Base-by-base conservation (phyloP, 139 green algal species). In the Chlorella sp. region DNA sequence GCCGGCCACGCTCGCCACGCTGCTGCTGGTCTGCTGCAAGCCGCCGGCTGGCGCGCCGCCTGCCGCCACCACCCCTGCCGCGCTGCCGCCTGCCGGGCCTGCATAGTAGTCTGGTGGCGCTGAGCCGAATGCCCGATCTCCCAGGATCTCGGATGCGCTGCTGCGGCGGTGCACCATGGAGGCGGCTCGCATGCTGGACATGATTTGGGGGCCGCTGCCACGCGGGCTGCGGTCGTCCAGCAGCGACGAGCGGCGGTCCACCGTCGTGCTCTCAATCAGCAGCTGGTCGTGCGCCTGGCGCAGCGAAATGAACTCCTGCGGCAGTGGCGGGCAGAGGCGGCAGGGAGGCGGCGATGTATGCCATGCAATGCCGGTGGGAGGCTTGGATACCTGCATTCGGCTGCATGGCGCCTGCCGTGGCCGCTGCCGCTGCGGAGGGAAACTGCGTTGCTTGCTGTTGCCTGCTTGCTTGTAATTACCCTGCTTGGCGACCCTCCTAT, bases 291-390 rank as follows among this genome's bases (percentile, higher is more conserved):
- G 44, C 19, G 64, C 79, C 44, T 84, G 79, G 17, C 64, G 41
- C 62, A 76, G 79, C 0, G 79, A 65, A 32, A 84, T 84, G 64
- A 76, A 84, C 64, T 84, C 79, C 79, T 84, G 64, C 79, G 19
- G 28, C 17, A 0, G 11, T 3, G n/a, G 8, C 26, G 26, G 28
- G 43, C 28, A 11, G 44, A 17, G 11, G 72, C n/a, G 16, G 67
- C 14, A 41, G 1, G 24, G 41, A 38, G 70, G 16, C 6, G 26
- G n/a, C 0, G 69, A 5, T 51, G 3, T 11, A 28, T 30, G 36
- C 62, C 34, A 69, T 68, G 62, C 62, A 69, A n/a, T n/a, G n/a
- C n/a, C n/a, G n/a, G n/a, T 36, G 26, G 24, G 28, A 36, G 28
- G 26, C 26, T 36, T 5, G 14, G 28, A 68, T 5, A 68, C n/a